Percentiles rank a stretch among this genome's conserved stretches.
phyloP scores from a whole-genome alignment of 331 rosid species.

The Malus hybrid region DNA sequence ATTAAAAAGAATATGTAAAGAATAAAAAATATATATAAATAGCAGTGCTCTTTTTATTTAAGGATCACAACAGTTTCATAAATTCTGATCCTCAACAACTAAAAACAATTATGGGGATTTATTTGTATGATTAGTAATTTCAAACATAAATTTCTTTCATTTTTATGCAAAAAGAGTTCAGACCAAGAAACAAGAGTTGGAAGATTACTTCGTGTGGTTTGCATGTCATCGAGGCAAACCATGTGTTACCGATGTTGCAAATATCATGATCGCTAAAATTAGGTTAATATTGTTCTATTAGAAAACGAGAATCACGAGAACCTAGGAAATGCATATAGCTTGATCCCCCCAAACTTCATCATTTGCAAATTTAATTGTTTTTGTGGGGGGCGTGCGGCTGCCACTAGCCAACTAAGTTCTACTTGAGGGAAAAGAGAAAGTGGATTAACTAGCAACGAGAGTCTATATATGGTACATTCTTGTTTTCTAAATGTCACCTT shows the following conservation, averaged over 20 bases:
- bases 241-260: not conserved
- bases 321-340: not conserved
- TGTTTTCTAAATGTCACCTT: no score
- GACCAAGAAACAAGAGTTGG: no score
- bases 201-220: not conserved
- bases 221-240: not conserved
- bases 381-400: not conserved
- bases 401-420: not conserved
- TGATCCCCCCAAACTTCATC: not conserved
- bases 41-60: not conserved
- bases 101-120: not conserved
- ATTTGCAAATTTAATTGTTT: not conserved
- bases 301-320: not conserved
- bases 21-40: no score
- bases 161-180: no score
- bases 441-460: not conserved
- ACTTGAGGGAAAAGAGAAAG: not conserved
- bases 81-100: not conserved
- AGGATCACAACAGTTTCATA: not conserved
- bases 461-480: not conserved
- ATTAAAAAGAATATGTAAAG: no score
- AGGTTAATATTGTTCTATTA: not conserved
- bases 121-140: no score
- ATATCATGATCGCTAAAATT: slow-evolving; percentile 1
- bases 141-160: no score